A percentile compares a stretch with the other conserved stretches of the same genome.
Evolutionary conservation across 192 early-diverging fungal species (phyloP).

Genomic region (Geranomyces variabilis): DNA sequence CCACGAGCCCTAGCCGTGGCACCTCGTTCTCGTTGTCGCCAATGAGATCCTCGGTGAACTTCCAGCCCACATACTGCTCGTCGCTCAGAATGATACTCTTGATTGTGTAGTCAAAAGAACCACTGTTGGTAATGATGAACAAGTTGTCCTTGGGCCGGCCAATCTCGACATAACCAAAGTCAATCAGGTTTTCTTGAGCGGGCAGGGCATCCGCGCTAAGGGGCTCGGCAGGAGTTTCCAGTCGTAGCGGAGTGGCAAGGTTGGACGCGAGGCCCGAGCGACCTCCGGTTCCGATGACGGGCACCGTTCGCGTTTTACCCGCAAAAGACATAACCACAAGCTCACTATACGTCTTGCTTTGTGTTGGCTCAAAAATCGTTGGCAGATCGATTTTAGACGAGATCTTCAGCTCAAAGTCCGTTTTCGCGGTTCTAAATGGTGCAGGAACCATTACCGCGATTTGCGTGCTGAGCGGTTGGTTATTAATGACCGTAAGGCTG

Average conservation of each 20-base stretch:
- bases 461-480: constrained; percentile 36
- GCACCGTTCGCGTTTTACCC: constrained; percentile 31
- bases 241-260: constrained; percentile 33
- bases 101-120: constrained; percentile 51
- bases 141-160: constrained; percentile 38
- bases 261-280: constrained; percentile 38
- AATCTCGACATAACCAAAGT: constrained; percentile 51
- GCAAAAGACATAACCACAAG: constrained; percentile 35
- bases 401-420: not conserved
- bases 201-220: not conserved
- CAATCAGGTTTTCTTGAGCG: constrained; percentile 31
- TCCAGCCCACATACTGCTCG: constrained; percentile 46
- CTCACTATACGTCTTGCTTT: constrained; percentile 34
- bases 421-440: constrained; percentile 33
- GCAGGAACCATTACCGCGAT: constrained; percentile 10
- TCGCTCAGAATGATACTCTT: constrained; percentile 47
- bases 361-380: constrained; percentile 34
- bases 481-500: constrained; percentile 38
- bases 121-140: constrained; percentile 45
- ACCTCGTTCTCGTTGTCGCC: constrained; percentile 20
- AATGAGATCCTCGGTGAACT: constrained; percentile 44
- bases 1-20: not conserved
- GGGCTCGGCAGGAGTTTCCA: not conserved
- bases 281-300: constrained; percentile 46
- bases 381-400: constrained; percentile 13